phyloP scores from a whole-genome alignment of 352 stramenopile species.

The Globisporangium radiosum region DNA sequence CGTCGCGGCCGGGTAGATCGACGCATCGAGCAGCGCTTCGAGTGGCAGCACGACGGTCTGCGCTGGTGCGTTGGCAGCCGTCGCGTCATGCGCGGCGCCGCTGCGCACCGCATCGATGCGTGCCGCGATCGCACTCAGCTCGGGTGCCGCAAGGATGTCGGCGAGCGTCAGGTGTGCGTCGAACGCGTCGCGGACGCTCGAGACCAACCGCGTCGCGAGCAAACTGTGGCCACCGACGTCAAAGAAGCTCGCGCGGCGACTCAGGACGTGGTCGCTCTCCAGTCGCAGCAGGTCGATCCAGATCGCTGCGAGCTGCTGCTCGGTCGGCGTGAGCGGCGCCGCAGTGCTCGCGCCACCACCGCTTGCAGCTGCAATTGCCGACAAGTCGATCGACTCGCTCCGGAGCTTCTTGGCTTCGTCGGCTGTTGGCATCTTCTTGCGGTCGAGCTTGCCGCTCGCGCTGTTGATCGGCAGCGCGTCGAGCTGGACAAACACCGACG shows the following conservation, averaged over 20 bases:
- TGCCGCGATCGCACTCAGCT: conserved; percentile 47
- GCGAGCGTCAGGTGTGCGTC: conserved; percentile 64
- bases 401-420: conserved; percentile 63
- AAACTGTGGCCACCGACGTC: conserved; percentile 78
- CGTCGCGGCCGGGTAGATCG: conserved; percentile 67
- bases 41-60: conserved; percentile 53
- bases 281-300: conserved; percentile 67
- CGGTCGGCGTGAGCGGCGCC: conserved; percentile 53
- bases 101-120: conserved; percentile 39
- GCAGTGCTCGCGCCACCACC: conserved; percentile 16
- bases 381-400: conserved; percentile 71
- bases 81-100: conserved; percentile 3
- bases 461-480: conserved; percentile 84
- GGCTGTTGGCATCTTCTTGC: conserved; percentile 78
- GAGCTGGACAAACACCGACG: conserved; percentile 73
- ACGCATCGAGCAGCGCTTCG: conserved; percentile 56
- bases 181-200: conserved; percentile 59
- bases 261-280: conserved; percentile 42
- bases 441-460: conserved; percentile 84
- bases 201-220: conserved; percentile 65
- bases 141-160: conserved; percentile 58
- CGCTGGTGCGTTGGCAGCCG: conserved; percentile 2
- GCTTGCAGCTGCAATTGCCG: not conserved
- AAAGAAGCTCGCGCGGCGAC: conserved; percentile 69
- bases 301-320: conserved; percentile 50